These are phyloP conservation scores for Aeschynomene evenia DNA, from an alignment of 306 rosid species.

Conservation along the genomic window DNA sequence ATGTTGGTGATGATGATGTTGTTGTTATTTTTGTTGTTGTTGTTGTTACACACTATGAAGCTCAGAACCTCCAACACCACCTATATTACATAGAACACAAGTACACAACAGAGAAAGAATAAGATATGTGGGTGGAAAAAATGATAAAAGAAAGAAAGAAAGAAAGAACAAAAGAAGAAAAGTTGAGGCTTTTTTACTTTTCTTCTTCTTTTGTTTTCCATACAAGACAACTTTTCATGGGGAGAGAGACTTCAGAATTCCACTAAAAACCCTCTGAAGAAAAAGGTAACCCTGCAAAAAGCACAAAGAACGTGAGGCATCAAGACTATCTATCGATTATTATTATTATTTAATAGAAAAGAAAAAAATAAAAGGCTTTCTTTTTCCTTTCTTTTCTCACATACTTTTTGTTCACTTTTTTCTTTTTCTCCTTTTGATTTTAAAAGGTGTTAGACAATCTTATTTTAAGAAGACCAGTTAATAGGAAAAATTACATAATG, in stretches of 20 bases:
- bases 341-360: background rate
- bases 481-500: no score
- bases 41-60: conserved; percentile 21
- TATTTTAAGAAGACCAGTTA: background rate
- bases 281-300: conserved; percentile 51
- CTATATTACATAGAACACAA: conserved; percentile 34
- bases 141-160: background rate
- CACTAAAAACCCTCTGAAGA: conserved; percentile 27
- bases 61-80: conserved; percentile 29
- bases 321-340: conserved; percentile 31
- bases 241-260: conserved; percentile 27
- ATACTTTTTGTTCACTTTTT: background rate
- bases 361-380: background rate
- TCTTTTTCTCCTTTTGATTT: background rate
- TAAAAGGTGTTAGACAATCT: background rate
- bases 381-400: background rate
- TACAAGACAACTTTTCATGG: conserved; percentile 35
- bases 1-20: conserved; percentile 13
- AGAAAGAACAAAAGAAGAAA: background rate
- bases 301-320: conserved; percentile 74
- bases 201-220: conserved; percentile 17
- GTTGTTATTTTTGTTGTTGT: conserved; percentile 1
- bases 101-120: conserved; percentile 19
- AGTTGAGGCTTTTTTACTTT: background rate
- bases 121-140: background rate